A percentile compares a stretch with the other conserved stretches of the same genome.
These are phyloP conservation scores for Geosmithia flava DNA, from an alignment of 2,329 filamentous ascomycete genomes.

Conservation along the genomic window DNA sequence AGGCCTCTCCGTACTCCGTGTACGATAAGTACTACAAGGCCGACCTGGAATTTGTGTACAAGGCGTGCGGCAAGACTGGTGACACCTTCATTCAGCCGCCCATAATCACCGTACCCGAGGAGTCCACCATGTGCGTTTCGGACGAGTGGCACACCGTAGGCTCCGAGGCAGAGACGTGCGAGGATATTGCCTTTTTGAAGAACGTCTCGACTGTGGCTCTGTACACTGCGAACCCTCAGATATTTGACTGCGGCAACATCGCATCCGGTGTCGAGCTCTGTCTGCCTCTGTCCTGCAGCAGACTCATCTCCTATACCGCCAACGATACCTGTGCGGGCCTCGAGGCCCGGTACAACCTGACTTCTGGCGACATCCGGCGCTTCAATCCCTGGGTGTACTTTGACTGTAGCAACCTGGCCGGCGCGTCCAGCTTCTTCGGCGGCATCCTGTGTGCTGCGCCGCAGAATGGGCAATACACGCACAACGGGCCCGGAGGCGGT, in stretches of 20 bases:
- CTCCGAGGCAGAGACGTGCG: not conserved
- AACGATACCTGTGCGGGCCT: not conserved
- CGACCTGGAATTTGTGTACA: not conserved
- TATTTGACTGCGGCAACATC: not conserved
- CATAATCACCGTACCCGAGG: not conserved
- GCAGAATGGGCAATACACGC: not conserved
- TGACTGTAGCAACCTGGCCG: not conserved
- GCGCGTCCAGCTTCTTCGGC: not conserved
- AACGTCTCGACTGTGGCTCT: not conserved
- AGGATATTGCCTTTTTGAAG: not conserved
- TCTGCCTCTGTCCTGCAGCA: not conserved
- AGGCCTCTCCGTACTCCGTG: conserved; percentile 5
- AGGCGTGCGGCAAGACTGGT: not conserved
- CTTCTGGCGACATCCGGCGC: not conserved
- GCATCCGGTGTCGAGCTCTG: not conserved
- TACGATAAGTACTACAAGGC: conserved; percentile 3
- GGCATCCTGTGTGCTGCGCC: not conserved
- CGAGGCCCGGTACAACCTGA: not conserved
- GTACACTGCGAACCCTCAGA: not conserved
- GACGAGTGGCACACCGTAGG: not conserved
- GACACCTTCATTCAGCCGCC: not conserved
- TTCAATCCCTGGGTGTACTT: not conserved
- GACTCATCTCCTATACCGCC: not conserved
- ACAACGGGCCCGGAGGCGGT: not conserved
- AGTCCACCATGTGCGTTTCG: not conserved